Base-by-base conservation (phyloP, 495 filamentous ascomycete species). In the Aspergillus mulundensis region DNA sequence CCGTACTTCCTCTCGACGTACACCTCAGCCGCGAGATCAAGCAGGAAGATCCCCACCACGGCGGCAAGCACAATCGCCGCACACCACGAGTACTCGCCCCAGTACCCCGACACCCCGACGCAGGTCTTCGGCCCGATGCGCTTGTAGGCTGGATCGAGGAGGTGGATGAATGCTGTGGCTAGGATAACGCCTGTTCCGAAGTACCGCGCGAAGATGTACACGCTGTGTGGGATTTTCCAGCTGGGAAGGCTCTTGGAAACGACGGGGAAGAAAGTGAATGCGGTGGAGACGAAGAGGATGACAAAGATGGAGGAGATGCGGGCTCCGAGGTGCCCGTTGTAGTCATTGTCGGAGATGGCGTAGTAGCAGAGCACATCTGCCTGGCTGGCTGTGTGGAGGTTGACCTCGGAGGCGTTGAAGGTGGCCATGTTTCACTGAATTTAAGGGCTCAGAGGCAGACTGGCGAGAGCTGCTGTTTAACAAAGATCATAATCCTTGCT, bases 141-240 rank as follows among this genome's bases (percentile, higher is more conserved):
- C 1, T 50, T 51, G 57, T 82, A 82, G 0, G 79, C 81, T 0
- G 81, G 81, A 28, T 81, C 80, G 20, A 84, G 76, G 0, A 83
- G 76, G 28, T 71, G 67, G 38, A 75, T 67, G 53, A 90, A 93
- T 10, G 89, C 87, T 7, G 87, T 90, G 12, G 83, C 83, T 23
- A 89, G 70, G 57, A 88, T 88, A 42, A 89, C 87, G 3, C 86
- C 86, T 0, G 84, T 81, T 18, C 87, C 86, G 57, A 89, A 87
- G 67, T 87, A 88, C 46, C 84, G 85, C 6, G 84, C 84, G 47
- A 91, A 77, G 57, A 93, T 86, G 70, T 89, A 92, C 10, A 82
- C 81, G 52, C 78, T 78, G 20, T 77, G 70, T 1, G 86, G 88
- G 2, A 90, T 74, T 10, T 45, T n/a, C 5, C 30, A 18, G 3